These are phyloP conservation scores for Oryza nivara DNA, from an alignment of 176 grass and related monocot genomes.

Conservation along the genomic window DNA sequence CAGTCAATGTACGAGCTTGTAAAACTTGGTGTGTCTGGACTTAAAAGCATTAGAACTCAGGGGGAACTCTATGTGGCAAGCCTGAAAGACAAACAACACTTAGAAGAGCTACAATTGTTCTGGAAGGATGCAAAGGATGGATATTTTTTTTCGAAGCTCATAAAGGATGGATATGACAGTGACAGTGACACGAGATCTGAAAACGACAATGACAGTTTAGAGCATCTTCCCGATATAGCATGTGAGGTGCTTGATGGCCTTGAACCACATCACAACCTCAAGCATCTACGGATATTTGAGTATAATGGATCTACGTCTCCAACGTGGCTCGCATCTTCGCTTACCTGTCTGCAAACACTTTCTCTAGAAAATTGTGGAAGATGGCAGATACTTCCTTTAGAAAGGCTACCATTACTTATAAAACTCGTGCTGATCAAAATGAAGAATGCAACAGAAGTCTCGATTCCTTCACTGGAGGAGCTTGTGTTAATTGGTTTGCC, in stretches of 20 bases:
- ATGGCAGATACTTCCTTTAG: slow-evolving; percentile 20
- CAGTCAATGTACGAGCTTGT: no score
- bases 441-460: background rate
- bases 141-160: no score
- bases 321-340: slow-evolving; percentile 37
- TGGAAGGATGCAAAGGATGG: no score
- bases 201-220: no score
- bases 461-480: slow-evolving; percentile 39
- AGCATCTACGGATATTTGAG: slow-evolving; percentile 3
- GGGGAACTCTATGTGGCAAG: no score
- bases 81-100: no score
- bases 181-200: no score
- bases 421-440: slow-evolving; percentile 16
- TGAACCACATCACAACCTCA: slow-evolving; percentile 34
- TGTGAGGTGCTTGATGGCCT: slow-evolving; percentile 39
- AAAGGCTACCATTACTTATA: slow-evolving; percentile 8
- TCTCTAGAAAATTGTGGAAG: slow-evolving; percentile 30
- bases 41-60: no score
- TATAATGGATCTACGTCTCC: slow-evolving; percentile 19
- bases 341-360: slow-evolving; percentile 27
- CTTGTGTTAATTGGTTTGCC: slow-evolving; percentile 17
- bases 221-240: no score
- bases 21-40: no score
- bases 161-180: background rate
- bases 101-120: no score